Percentiles rank a stretch among this genome's conserved stretches.
Conservation (phyloP, 2,329 filamentous ascomycete genomes). For the Orbilia oligospora region DNA sequence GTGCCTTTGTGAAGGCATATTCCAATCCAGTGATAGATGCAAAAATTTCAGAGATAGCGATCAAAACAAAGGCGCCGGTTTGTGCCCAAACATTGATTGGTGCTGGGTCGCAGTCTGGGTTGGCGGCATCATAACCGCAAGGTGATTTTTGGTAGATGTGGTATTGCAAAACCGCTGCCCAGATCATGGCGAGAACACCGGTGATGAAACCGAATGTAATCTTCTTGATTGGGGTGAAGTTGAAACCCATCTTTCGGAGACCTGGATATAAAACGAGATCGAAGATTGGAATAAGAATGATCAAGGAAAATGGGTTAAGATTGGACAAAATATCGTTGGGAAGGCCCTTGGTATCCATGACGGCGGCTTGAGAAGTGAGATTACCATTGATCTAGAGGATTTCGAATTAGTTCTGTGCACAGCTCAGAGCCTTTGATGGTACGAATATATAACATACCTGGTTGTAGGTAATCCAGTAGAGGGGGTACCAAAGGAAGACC, state of each 20-base stretch:
- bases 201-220: conserved; percentile 80
- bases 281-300: conserved; percentile 81
- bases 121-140: conserved; percentile 64
- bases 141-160: conserved; percentile 69
- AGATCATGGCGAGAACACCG: conserved; percentile 75
- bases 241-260: conserved; percentile 75
- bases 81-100: conserved; percentile 78
- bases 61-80: conserved; percentile 69
- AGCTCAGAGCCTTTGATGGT: too few species aligned
- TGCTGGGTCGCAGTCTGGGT: conserved; percentile 67
- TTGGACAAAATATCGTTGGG: conserved; percentile 85
- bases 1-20: conserved; percentile 83
- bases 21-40: conserved; percentile 76
- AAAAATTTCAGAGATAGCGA: conserved; percentile 74
- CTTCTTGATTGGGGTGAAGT: conserved; percentile 82
- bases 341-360: conserved; percentile 77
- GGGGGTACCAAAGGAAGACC: conserved; percentile 63
- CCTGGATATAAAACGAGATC: conserved; percentile 79
- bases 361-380: conserved; percentile 72
- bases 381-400: conserved; percentile 75
- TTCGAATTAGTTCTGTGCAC: conserved; percentile 69
- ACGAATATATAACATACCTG: conserved; percentile 69
- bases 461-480: conserved; percentile 73
- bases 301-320: conserved; percentile 80
- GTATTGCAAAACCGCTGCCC: conserved; percentile 71